phyloP scores from a whole-genome alignment of 345 rosid species.

The Noccaea caerulescens region DNA sequence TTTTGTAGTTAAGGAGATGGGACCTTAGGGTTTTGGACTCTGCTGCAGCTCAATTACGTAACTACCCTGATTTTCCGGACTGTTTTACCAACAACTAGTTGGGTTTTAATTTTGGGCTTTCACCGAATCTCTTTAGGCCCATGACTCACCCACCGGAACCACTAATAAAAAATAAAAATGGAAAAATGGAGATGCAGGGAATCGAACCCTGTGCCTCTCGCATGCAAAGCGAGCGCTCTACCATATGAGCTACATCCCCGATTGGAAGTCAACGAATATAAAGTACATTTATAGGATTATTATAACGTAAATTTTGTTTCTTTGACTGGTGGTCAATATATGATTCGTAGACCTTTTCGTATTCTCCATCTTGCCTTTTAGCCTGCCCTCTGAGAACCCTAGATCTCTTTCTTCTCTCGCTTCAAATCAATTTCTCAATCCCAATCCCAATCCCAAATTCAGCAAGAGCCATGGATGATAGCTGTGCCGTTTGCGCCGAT shows the following conservation, averaged over 20 bases:
- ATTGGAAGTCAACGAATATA: no score
- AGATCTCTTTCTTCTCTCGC: constrained; percentile 27
- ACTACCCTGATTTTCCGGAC: background rate
- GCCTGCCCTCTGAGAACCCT: constrained; percentile 42
- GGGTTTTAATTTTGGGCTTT: constrained; percentile 4
- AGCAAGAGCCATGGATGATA: constrained; percentile 70
- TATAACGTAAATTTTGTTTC: no score
- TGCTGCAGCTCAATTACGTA: background rate
- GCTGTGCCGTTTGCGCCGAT: constrained; percentile 94
- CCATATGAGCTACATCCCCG: constrained; percentile 56
- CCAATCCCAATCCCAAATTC: constrained; percentile 20
- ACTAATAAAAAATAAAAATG: fast-evolving
- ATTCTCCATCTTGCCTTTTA: constrained; percentile 26
- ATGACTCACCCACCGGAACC: background rate
- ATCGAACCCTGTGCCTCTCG: constrained; percentile 70
- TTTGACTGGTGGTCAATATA: constrained; percentile 28
- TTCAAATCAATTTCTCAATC: background rate
- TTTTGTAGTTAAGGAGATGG: background rate
- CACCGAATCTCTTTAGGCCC: background rate
- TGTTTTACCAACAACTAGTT: background rate
- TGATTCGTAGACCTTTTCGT: constrained; percentile 8
- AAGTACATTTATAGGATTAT: no score
- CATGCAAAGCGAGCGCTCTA: constrained; percentile 97
- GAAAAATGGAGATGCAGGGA: constrained; percentile 27
- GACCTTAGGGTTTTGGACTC: constrained; percentile 30